These are phyloP conservation scores for Uromyces viciae-fabae DNA, from an alignment of 1,284 basidiomycete species.

Conservation along the genomic window DNA sequence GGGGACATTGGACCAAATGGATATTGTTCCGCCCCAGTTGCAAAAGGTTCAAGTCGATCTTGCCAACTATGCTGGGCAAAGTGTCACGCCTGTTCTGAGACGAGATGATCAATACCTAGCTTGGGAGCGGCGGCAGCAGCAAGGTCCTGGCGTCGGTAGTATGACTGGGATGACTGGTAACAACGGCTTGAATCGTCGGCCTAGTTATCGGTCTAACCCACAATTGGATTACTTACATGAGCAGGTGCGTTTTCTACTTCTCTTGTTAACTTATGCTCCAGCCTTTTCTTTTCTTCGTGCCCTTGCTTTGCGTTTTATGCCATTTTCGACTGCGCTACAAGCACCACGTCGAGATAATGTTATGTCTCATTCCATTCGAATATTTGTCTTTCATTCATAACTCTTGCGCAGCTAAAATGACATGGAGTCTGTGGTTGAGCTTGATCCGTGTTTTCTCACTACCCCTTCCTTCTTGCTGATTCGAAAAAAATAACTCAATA, in stretches of 20 bases:
- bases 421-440: constrained; percentile 28
- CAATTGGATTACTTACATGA: constrained; percentile 85
- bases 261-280: constrained; percentile 49
- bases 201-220: constrained; percentile 68
- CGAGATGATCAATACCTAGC: constrained; percentile 51
- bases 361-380: background rate
- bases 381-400: background rate
- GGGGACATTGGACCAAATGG: constrained; percentile 80
- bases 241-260: constrained; percentile 64
- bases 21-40: constrained; percentile 82
- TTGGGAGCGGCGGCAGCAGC: constrained; percentile 63
- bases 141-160: constrained; percentile 55
- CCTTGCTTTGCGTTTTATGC: too few species aligned
- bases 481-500: background rate
- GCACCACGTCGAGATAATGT: too few species aligned
- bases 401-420: background rate
- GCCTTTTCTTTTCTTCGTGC: constrained; percentile 69
- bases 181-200: constrained; percentile 70
- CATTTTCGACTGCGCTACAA: too few species aligned
- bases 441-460: constrained; percentile 15
- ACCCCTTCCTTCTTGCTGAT: background rate
- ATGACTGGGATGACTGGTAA: constrained; percentile 72
- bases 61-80: constrained; percentile 47
- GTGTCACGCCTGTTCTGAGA: constrained; percentile 51
- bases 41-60: constrained; percentile 55